phyloP scores from a whole-genome alignment of 306 rosid genomes.

The Begonia masoniana region DNA sequence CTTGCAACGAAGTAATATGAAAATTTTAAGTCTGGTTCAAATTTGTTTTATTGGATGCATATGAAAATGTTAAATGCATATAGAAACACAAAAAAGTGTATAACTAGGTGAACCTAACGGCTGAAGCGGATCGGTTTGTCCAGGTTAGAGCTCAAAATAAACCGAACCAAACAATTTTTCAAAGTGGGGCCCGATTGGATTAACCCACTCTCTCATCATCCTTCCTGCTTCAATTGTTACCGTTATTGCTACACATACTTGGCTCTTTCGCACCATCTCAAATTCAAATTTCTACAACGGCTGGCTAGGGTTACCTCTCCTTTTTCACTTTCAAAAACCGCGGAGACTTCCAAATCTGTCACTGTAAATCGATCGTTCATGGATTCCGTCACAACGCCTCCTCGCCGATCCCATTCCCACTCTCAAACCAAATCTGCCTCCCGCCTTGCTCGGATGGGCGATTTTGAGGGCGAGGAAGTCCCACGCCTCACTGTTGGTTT shows the following conservation, averaged over 20 bases:
- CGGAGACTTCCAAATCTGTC: neutral
- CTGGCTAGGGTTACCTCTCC: neutral
- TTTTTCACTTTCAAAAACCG: neutral
- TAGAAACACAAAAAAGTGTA: no score
- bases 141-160: no score
- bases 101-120: no score
- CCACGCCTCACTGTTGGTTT: constrained; percentile 28
- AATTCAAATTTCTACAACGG: neutral
- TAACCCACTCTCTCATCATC: no score
- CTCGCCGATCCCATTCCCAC: constrained; percentile 17
- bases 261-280: neutral
- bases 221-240: neutral
- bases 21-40: no score
- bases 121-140: no score
- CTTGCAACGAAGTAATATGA: no score
- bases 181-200: no score
- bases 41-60: no score
- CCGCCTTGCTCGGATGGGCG: constrained; percentile 14
- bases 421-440: constrained; percentile 32
- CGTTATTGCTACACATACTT: neutral
- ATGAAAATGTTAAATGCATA: no score
- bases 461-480: constrained; percentile 11
- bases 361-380: constrained; percentile 13
- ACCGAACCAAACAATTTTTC: no score
- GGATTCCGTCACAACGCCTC: constrained; percentile 35